A percentile compares a stretch with the other conserved stretches of the same genome.
Evolutionary conservation across 306 rosid species (phyloP).

Genomic region (Rosa persica): DNA sequence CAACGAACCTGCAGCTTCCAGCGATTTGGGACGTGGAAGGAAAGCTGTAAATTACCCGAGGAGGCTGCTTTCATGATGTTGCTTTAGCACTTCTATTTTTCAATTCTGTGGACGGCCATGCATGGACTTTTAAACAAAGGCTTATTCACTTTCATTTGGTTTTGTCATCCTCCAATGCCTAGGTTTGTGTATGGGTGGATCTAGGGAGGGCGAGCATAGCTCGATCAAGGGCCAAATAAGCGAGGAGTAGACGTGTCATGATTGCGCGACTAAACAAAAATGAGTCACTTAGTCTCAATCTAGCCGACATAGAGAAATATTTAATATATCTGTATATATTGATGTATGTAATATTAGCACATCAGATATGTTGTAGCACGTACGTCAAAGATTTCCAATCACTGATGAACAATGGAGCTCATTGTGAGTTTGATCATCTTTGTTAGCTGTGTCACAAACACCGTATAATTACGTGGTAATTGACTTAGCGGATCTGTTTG

Average conservation of each 20-base stretch:
- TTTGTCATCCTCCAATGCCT: no score
- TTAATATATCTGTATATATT: no score
- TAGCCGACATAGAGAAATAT: no score
- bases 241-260: neutral
- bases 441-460: no score
- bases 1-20: neutral
- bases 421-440: no score
- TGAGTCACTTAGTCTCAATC: neutral
- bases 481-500: neutral
- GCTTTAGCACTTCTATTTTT: neutral
- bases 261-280: neutral
- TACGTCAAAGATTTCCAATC: no score
- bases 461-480: neutral
- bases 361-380: neutral
- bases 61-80: neutral
- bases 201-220: no score
- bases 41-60: no score
- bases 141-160: neutral
- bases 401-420: no score
- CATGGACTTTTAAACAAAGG: neutral
- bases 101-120: neutral
- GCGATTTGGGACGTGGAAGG: slow-evolving; percentile 20
- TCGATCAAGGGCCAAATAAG: neutral
- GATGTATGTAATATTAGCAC: no score
- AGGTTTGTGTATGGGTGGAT: no score